Evolutionary conservation across 495 filamentous ascomycete genomes (phyloP), one percentile per base, ranked within the genome.

Genomic region (Rusavskia elegans): DNA sequence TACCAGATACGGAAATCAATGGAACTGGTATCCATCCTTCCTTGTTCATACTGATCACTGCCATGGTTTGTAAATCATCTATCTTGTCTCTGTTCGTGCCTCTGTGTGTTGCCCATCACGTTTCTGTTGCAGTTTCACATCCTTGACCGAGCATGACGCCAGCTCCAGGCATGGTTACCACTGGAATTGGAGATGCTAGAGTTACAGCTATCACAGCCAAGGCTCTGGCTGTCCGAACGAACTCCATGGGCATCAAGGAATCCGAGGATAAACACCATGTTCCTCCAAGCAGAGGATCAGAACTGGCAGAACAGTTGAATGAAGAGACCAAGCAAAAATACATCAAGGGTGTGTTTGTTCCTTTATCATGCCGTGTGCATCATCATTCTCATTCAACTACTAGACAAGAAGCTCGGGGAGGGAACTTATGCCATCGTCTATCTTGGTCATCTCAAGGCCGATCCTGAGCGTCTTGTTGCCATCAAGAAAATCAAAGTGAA

Each of bases 401-500:
- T 55, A 89, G 87, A 83, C 63, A 83, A 83, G 62, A 92, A 90
- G 63, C 76, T 99, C 55, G 93, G 93, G 61, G 87, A 95, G 67
- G 93, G 93, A 63, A 97, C 92, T 52, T 99, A 97, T 63, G 93
- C 93, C 55, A 83, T 89, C 59, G 93, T 99, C 55, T 96, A 86
- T 72, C 77, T 86, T 16, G 93, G 88, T 46, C 84, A 87, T 65
- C 71, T 87, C 40, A 76, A 77, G 48, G 63, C 72, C 37, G 79
- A 89, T 57, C 82, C 85, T 1, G 72, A 75, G 16, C 69, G 74
- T 10, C 72, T 78, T 23, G 85, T 99, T 44, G 93, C 93, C 52
- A 96, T 99, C 65, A 99, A 99, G 63, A 97, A 96, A 70, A 95
- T 99, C 71, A 97, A 96, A 66, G 76, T 94, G 59, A 87, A 89